phyloP scores from a whole-genome alignment of 2,329 filamentous ascomycete species.

The Fusarium siculi region DNA sequence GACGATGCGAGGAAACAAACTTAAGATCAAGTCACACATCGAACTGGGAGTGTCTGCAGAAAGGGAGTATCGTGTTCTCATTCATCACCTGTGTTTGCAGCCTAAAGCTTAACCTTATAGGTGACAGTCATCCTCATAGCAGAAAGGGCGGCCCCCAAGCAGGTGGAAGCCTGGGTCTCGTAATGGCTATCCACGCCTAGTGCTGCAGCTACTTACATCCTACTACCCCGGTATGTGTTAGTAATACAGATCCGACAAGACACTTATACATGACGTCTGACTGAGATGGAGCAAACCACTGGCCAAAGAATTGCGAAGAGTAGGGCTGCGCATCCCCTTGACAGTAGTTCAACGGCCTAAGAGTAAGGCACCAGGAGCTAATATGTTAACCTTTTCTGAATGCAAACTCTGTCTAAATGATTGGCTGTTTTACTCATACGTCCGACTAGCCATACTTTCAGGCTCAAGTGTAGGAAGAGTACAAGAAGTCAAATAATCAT shows the following conservation, averaged over 20 bases:
- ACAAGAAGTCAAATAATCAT: background rate
- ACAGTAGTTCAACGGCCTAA: background rate
- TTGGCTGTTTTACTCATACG: background rate
- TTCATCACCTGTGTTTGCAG: no score
- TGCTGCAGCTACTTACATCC: background rate
- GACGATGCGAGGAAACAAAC: background rate
- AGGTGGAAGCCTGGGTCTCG: background rate
- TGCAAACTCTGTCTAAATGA: fast-evolving
- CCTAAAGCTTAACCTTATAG: no score
- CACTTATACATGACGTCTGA: background rate
- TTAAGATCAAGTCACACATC: background rate
- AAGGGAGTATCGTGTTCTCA: background rate
- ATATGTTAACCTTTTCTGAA: no score
- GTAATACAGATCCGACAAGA: background rate
- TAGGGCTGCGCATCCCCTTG: background rate
- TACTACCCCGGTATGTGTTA: background rate
- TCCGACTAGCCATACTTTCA: background rate
- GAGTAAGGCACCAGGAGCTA: background rate
- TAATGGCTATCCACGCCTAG: background rate
- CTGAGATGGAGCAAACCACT: background rate
- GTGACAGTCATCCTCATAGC: no score
- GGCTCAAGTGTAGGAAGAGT: background rate
- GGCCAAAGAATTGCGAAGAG: background rate
- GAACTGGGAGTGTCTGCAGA: background rate
- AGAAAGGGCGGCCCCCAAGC: background rate